phyloP scores from a whole-genome alignment of 352 stramenopile species.

The Globisporangium irregulare region DNA sequence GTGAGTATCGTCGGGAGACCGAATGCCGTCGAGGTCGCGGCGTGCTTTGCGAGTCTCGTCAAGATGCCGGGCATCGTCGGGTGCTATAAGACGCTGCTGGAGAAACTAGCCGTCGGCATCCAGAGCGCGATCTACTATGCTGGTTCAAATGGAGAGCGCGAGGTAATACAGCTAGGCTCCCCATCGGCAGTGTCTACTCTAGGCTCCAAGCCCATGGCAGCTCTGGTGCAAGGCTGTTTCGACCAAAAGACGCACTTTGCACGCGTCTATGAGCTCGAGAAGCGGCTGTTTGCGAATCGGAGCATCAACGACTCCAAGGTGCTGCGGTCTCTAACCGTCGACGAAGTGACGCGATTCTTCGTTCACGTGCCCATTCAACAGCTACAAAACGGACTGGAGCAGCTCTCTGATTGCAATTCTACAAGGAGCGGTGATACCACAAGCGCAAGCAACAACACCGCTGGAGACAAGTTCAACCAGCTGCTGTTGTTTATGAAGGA shows the following conservation, averaged over 20 bases:
- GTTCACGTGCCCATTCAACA: slow-evolving; percentile 40
- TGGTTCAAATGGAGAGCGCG: neutral
- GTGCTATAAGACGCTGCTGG: slow-evolving; percentile 60
- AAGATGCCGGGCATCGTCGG: slow-evolving; percentile 81
- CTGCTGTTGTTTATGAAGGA: slow-evolving; percentile 16
- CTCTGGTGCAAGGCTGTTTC: slow-evolving; percentile 57
- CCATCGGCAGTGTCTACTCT: neutral
- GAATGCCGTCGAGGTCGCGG: slow-evolving; percentile 68
- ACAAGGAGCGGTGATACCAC: neutral
- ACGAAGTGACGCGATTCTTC: slow-evolving; percentile 45
- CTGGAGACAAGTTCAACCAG: slow-evolving; percentile 9
- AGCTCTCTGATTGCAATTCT: slow-evolving; percentile 14
- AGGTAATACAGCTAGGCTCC: neutral
- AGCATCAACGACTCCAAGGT: slow-evolving; percentile 44
- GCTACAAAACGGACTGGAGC: slow-evolving; percentile 26
- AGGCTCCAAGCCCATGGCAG: slow-evolving; percentile 33
- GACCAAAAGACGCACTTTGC: slow-evolving; percentile 69
- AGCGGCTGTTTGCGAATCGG: slow-evolving; percentile 32
- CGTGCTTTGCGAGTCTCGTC: slow-evolving; percentile 69
- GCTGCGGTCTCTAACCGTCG: slow-evolving; percentile 31
- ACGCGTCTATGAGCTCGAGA: slow-evolving; percentile 49
- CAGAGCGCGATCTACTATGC: slow-evolving; percentile 54
- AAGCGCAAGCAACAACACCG: slow-evolving; percentile 1
- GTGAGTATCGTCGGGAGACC: slow-evolving; percentile 43
- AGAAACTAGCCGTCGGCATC: slow-evolving; percentile 62